Conservation (phyloP, 176 grass and related monocot species). For the Paspalum notatum region DNA sequence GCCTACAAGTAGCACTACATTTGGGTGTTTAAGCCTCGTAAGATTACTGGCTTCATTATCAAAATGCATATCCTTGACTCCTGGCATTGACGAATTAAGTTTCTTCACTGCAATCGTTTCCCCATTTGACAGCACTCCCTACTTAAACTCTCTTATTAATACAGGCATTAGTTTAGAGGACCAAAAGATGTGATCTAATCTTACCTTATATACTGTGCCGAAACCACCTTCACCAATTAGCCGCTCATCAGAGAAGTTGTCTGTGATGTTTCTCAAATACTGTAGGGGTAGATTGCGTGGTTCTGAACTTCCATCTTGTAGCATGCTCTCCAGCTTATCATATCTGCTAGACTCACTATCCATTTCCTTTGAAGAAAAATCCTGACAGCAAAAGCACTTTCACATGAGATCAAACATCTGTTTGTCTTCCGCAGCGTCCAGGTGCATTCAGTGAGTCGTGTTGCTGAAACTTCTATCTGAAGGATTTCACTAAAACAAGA, state of each 20-base stretch:
- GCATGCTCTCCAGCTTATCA: background rate
- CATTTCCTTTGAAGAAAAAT: background rate
- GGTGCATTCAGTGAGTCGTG: background rate
- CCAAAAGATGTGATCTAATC: background rate
- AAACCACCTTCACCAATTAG: conserved; percentile 18
- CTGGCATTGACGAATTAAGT: background rate
- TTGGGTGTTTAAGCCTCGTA: conserved; percentile 14
- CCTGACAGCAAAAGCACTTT: background rate
- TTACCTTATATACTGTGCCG: conserved; percentile 17
- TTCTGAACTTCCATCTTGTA: background rate
- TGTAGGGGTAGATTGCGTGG: background rate
- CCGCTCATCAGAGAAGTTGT: background rate
- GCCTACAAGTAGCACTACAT: conserved; percentile 12
- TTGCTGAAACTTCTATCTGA: background rate
- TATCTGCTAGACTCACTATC: background rate
- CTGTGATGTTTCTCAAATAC: background rate
- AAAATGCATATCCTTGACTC: background rate
- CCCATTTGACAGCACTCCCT: conserved; percentile 4
- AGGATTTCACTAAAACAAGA: background rate
- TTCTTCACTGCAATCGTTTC: background rate
- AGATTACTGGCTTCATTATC: background rate
- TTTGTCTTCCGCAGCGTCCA: conserved; percentile 6
- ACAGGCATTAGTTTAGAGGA: background rate
- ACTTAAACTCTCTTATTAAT: background rate
- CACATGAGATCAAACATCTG: background rate